Evolutionary conservation across 2,329 filamentous ascomycete genomes (phyloP).

Genomic region (Trichophyton schoenleinii): DNA sequence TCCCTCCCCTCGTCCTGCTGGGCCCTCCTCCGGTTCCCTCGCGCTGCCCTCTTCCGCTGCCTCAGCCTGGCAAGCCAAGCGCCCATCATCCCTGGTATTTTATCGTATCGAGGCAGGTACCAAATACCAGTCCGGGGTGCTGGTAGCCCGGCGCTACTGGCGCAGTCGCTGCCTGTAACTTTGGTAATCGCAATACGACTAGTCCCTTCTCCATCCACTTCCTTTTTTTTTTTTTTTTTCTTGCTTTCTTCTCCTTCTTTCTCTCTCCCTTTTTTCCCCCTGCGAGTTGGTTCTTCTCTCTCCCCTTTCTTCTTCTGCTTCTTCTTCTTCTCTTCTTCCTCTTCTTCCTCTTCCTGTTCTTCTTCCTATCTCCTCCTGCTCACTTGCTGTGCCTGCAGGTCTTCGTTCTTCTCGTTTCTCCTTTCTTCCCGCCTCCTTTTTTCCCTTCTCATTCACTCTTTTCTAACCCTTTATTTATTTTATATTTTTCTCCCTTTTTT

Average conservation of each 20-base stretch:
- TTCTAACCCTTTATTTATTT: background rate
- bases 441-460: conserved; percentile 2
- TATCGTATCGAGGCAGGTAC: conserved; percentile 1
- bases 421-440: conserved; percentile 6
- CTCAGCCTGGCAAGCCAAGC: background rate
- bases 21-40: background rate
- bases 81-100: background rate
- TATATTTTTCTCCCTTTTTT: background rate
- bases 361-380: conserved; percentile 10
- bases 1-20: too few relatives aligned
- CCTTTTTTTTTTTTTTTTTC: background rate
- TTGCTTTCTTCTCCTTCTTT: background rate
- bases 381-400: conserved; percentile 6
- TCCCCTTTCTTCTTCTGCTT: conserved; percentile 6
- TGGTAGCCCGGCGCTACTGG: background rate
- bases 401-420: conserved; percentile 7
- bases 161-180: background rate
- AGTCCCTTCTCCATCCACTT: background rate
- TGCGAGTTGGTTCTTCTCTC: conserved; percentile 8
- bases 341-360: conserved; percentile 10
- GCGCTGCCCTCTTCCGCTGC: background rate
- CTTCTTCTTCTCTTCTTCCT: conserved; percentile 3
- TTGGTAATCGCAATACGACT: conserved; percentile 1
- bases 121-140: conserved; percentile 1
- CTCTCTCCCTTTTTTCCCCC: conserved; percentile 10